Evolutionary conservation across 345 rosid genomes (phyloP), one percentile per base, ranked within the genome.

Genomic region (Anastatica hierochuntica): DNA sequence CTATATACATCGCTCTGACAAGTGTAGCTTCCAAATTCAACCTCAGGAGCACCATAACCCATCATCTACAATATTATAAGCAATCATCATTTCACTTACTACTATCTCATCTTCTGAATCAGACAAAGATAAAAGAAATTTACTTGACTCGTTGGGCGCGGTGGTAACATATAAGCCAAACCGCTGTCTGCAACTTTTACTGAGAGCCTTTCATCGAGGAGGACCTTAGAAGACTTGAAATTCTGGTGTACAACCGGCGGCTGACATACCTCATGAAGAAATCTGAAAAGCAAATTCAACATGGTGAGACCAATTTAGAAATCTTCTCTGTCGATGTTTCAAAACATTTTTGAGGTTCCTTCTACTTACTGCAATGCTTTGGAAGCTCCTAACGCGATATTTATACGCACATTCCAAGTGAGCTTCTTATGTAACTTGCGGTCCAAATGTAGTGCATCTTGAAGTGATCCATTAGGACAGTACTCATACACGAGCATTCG

Each of bases 1-100:
- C 96, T 92, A 62, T 77, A 88, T 26, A 92, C 78, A 59, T 92
- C 98, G 47, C 96, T 92, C 54, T 83, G 88, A 76, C 83, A 81
- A 44, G 94, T 78, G 43, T 81, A 85, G 51, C 70, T 76, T 72
- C 98, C 94, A 3, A 67, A 79, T 62, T 85, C 95, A 3, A 74
- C 68, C 66, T 92, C 96, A 4, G 88, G 88, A 44, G 96, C 90
- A 1, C 67, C 75, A 60, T 83, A 85, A 43, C 95, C 88, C 9
- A 78, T 64, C 68, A 76, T 54, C 94, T 82, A 71, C 52, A 45
- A 13, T 49, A 14, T 45, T 3, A 2, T 16, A 24, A 51, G 4
- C 44, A 58, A 58, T 19, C 37, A 39, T 54, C 15, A 55, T 23
- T 21, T 24, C 45, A 10, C 8, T 49, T 48, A 8, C 26, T 35